Conservation (phyloP, 345 rosid genomes). For the Eucalyptus marginata region DNA sequence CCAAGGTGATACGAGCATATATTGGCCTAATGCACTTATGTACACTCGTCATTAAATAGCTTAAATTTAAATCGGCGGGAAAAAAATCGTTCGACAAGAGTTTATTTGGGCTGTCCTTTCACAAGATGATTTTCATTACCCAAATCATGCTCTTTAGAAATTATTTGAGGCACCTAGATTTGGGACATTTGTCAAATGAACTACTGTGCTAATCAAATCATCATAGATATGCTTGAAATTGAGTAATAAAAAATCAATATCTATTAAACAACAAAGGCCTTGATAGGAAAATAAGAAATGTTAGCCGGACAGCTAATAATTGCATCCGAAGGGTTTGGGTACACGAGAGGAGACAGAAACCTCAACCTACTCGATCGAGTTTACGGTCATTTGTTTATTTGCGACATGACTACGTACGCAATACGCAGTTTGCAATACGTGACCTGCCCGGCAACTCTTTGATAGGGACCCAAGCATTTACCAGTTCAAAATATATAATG, state of each 20-base stretch:
- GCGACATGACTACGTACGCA: not conserved
- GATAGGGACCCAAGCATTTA: not conserved
- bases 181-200: not conserved
- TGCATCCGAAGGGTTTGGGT: not conserved
- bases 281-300: not conserved
- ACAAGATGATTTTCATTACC: not conserved
- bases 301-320: not conserved
- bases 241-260: not conserved
- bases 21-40: not conserved
- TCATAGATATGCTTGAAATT: not conserved
- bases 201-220: not conserved
- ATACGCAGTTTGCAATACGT: not conserved
- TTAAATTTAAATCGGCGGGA: not conserved
- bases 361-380: not conserved
- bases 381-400: not conserved
- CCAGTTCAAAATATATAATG: not conserved
- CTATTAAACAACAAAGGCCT: not conserved
- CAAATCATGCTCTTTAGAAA: not conserved
- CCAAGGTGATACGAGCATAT: not conserved
- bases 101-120: not conserved
- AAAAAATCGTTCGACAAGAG: not conserved
- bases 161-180: not conserved
- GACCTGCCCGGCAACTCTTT: not conserved
- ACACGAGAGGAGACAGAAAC: not conserved
- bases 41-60: not conserved